Base-by-base conservation (phyloP, 495 filamentous ascomycete genomes). In the Penicillium goetzii region DNA sequence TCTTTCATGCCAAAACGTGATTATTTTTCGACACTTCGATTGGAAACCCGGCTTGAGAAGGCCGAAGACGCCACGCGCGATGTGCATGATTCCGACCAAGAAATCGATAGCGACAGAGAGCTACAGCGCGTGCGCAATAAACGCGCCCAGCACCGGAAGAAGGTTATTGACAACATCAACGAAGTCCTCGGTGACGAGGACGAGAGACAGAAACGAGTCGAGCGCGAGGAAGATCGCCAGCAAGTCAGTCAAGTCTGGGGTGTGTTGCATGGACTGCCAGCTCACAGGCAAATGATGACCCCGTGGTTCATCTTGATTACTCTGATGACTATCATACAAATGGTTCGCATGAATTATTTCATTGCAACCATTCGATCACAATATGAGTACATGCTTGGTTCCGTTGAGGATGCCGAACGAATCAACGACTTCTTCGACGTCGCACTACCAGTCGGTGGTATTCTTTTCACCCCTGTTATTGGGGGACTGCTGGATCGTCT, bases 321-420 rank as follows among this genome's bases (percentile, higher is more conserved):
- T 8, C 70, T 93, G 17, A 95, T 97, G 79, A 97, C 94, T 1
- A 85, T 95, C n/a, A 68, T 96, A n/a, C 92, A 96, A 70, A 97
- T 96, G 93, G 88, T 90, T 1, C 87, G 94, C 12, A 97, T 97
- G 79, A 98, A 98, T 76, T 98, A 93, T 79, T 98, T 98, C 70
- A 93, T 98, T 34, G 94, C 94, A 0, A 98, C 94, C 1, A 87
- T 98, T 66, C 85, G 89, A 4, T 77, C 88, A 6, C 94, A 98
- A 72, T 97, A 97, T 74, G 84, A 88, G 41, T 87, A 87, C 66
- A 84, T 98, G 49, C 83, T 98, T 7, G 78, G 78, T 23, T 85
- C 83, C 9, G 74, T 77, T 53, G 71, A 72, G 1, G 80, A 82
- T 58, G 90, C 92, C 0, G 81, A 86, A 5, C 80, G 82, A 50